Base-by-base conservation (phyloP, 177 flowering plant genomes). In the Vitis hybrid region DNA sequence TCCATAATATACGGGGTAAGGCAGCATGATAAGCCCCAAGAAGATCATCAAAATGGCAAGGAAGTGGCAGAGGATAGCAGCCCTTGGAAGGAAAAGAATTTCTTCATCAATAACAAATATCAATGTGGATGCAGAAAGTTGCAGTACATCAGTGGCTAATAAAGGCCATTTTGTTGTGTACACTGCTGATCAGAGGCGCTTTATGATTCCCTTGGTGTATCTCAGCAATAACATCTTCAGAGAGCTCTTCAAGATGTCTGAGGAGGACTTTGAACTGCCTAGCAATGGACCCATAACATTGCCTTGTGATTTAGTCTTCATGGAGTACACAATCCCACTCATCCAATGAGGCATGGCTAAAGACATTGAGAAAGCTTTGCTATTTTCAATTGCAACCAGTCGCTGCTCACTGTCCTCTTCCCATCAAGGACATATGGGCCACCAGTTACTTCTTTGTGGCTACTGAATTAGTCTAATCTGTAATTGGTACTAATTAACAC, bases 171-270 rank as follows among this genome's bases (percentile, higher is more conserved):
- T 81, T 61, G 81, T 75, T 6, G 76, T 80, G 13, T 84, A 80
- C 73, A 71, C 78, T 0, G 8, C 63, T 19, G 21, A 19, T 62
- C 27, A 72, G 21, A 76, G 32, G 13, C 71, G 81, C 0, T 76
- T 74, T 59, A 73, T 50, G 35, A 1, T 84, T 51, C 83, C 87
- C 2, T 66, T 84, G 60, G 55, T 19, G 13, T 82, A 63, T 69
- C 78, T 80, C 5, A 56, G 64, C 51, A 67, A 9, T 64, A 61
- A 56, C 24, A 64, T 78, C 7, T 69, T 84, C 21, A 63, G 27
- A 52, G 78, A 80, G 58, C 73, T 81, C 2, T 52, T 80, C 8
- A 70, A 24, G 11, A 65, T 78, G 79, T 76, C 85, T n/a, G 82
- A 77, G 66, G 27, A 24, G 27, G 27, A 24, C 27, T 80, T 77